Evolutionary conservation across 2,329 filamentous ascomycete genomes (phyloP).

Genomic region (Pleoardoris graminearum): DNA sequence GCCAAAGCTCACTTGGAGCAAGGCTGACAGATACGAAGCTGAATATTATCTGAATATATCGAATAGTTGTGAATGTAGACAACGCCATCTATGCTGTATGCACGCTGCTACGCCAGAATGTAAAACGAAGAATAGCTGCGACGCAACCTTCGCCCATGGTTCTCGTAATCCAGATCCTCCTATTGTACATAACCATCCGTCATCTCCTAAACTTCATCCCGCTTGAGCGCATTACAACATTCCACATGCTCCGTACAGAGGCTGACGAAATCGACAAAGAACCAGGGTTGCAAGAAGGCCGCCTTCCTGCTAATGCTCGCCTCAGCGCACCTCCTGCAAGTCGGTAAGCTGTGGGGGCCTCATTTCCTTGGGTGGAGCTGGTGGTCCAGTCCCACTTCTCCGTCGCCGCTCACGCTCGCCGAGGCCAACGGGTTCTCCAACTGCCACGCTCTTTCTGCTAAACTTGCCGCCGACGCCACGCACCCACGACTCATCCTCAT

Average conservation of each 20-base stretch:
- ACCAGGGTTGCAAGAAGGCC: neutral
- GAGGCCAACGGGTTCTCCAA: constrained; percentile 50
- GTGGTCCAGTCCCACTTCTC: constrained; percentile 63
- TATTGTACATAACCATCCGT: neutral
- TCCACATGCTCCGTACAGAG: no score
- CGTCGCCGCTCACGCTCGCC: constrained; percentile 63
- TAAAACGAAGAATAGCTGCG: constrained; percentile 7
- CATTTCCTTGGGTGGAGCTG: constrained; percentile 40
- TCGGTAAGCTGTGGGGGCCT: constrained; percentile 15
- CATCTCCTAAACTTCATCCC: neutral
- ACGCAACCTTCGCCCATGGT: no score
- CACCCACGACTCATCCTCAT: constrained; percentile 69
- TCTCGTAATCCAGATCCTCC: neutral
- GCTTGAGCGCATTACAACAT: no score
- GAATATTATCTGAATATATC: neutral
- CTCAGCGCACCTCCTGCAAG: constrained; percentile 23
- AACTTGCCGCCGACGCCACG: constrained; percentile 65
- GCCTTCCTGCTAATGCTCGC: neutral
- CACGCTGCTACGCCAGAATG: neutral
- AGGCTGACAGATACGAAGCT: no score
- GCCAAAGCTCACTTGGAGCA: no score
- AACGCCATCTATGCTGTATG: constrained; percentile 7
- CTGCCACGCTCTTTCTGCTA: constrained; percentile 49
- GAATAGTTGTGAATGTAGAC: neutral
- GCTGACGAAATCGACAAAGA: no score